These are phyloP conservation scores for Kodamaea arcana DNA, from an alignment of 1,139 yeast species.

Conservation along the genomic window DNA sequence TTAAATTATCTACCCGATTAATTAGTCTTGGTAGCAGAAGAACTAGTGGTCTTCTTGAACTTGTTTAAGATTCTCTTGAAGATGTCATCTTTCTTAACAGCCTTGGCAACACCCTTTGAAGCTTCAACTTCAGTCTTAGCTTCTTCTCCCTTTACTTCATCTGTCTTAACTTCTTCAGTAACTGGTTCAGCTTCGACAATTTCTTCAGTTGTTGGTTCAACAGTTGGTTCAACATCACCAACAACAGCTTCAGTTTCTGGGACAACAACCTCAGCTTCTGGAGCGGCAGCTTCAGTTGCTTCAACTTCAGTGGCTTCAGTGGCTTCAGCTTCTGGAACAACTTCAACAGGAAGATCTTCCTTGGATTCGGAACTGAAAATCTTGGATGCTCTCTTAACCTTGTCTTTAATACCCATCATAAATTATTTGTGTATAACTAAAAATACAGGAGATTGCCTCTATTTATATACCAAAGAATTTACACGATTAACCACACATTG, in stretches of 20 bases:
- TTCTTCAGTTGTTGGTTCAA: slow-evolving; percentile 10
- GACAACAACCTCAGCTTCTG: slow-evolving; percentile 8
- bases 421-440: slow-evolving; percentile 1
- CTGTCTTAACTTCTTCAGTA: slow-evolving; percentile 10
- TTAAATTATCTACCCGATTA: slow-evolving; percentile 5
- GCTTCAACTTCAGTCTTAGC: slow-evolving; percentile 9
- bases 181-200: slow-evolving; percentile 10
- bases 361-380: slow-evolving; percentile 33
- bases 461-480: slow-evolving; percentile 5
- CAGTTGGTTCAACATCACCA: slow-evolving; percentile 4
- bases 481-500: slow-evolving; percentile 1
- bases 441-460: slow-evolving; percentile 3
- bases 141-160: slow-evolving; percentile 8
- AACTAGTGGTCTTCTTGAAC: slow-evolving; percentile 40
- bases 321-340: slow-evolving; percentile 11
- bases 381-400: slow-evolving; percentile 44
- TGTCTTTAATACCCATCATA: slow-evolving; percentile 43
- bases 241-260: slow-evolving; percentile 6
- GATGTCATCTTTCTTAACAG: slow-evolving; percentile 45
- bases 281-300: slow-evolving; percentile 11
- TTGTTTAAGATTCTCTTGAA: slow-evolving; percentile 47
- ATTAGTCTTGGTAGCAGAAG: slow-evolving; percentile 6
- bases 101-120: slow-evolving; percentile 28
- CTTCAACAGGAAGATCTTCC: slow-evolving; percentile 18
- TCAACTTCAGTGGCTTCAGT: slow-evolving; percentile 12